These are phyloP conservation scores for Luzula sylvatica DNA, from an alignment of 176 grass and related monocot species.

Conservation along the genomic window DNA sequence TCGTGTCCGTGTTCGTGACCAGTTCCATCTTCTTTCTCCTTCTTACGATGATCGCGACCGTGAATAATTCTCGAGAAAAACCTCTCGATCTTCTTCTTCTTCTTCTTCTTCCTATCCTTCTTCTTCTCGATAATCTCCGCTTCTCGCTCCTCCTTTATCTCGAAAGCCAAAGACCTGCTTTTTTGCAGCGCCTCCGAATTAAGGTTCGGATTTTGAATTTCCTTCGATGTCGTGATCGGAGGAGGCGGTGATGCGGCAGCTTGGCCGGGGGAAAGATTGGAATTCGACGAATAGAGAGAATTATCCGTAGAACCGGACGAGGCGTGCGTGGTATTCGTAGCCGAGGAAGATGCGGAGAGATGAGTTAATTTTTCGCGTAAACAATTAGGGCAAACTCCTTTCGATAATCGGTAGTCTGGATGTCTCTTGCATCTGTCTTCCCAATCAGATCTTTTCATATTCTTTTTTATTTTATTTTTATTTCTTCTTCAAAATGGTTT, in stretches of 20 bases:
- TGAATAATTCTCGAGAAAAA: slow-evolving; percentile 60
- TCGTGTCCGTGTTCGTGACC: too few species aligned
- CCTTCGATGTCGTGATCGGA: slow-evolving; percentile 14
- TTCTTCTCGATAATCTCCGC: neutral
- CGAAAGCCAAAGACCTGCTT: slow-evolving; percentile 21
- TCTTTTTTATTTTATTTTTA: neutral
- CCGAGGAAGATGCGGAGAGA: slow-evolving; percentile 58
- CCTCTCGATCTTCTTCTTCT: slow-evolving; percentile 63
- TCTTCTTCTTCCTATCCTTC: slow-evolving; percentile 41
- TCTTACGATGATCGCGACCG: slow-evolving; percentile 26
- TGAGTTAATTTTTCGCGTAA: slow-evolving; percentile 60
- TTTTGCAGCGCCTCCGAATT: slow-evolving; percentile 14
- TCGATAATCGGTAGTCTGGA: slow-evolving; percentile 64
- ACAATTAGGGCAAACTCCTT: slow-evolving; percentile 81
- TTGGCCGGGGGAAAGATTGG: slow-evolving; percentile 18
- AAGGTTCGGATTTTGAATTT: slow-evolving; percentile 32
- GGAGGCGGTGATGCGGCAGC: slow-evolving; percentile 9
- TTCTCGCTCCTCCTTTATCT: slow-evolving; percentile 7
- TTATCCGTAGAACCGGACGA: slow-evolving; percentile 27
- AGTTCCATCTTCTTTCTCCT: slow-evolving; percentile 28
- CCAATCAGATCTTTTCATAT: slow-evolving; percentile 61
- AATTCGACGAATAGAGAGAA: slow-evolving; percentile 25
- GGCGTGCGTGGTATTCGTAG: slow-evolving; percentile 46
- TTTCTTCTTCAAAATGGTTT: neutral
- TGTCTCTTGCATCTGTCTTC: slow-evolving; percentile 71